A percentile compares a stretch with the other conserved stretches of the same genome.
Conservation (phyloP, 768 basidiomycete genomes). For the Agaricus subrufescens region DNA sequence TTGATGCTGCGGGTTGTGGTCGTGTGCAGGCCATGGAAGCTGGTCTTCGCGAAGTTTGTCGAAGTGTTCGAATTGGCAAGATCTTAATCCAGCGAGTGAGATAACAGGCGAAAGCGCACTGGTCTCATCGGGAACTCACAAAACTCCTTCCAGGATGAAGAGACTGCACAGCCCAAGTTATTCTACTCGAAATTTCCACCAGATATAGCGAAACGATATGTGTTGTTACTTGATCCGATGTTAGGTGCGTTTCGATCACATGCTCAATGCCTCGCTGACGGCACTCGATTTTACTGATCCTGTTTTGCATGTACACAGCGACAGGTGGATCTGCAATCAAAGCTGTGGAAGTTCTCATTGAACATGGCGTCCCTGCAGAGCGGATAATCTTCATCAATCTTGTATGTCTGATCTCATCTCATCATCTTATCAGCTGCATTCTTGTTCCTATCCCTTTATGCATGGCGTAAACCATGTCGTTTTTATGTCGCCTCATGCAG, state of each 20-base stretch:
- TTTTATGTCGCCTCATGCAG: too few relatives aligned
- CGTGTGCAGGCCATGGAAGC: conserved; percentile 87
- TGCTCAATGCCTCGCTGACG: background rate
- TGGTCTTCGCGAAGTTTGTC: conserved; percentile 91
- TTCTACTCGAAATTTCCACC: conserved; percentile 93
- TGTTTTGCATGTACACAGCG: conserved; percentile 35
- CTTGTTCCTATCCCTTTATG: background rate
- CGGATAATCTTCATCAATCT: conserved; percentile 94
- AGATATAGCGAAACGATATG: conserved; percentile 88
- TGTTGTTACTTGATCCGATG: conserved; percentile 96
- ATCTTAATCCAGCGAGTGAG: conserved; percentile 93
- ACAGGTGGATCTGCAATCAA: conserved; percentile 98
- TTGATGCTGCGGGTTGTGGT: background rate
- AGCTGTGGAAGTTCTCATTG: conserved; percentile 90
- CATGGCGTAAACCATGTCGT: too few relatives aligned
- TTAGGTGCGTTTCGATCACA: conserved; percentile 52
- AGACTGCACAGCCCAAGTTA: conserved; percentile 87
- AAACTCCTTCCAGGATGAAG: conserved; percentile 68
- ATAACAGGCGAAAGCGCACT: background rate
- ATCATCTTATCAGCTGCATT: background rate
- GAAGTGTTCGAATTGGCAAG: conserved; percentile 93
- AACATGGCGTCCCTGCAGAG: conserved; percentile 90
- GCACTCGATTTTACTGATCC: background rate
- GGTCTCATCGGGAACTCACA: background rate
- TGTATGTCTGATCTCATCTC: conserved; percentile 34